A percentile compares a stretch with the other conserved stretches of the same genome.
Evolutionary conservation across 78 protist genomes (phyloP).

Genomic region (Dictyostelium brefeldianum): DNA sequence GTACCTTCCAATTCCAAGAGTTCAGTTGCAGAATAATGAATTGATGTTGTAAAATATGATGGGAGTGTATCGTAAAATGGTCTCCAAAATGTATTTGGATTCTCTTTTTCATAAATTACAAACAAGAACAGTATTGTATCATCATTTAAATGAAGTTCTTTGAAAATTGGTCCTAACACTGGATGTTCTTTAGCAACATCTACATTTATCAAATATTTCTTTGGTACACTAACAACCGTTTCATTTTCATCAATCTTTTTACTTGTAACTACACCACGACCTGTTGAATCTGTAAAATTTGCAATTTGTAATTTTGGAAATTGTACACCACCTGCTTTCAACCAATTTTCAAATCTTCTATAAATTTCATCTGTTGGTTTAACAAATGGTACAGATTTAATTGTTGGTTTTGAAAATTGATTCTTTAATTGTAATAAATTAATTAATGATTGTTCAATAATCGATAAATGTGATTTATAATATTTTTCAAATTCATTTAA

Average conservation of each 20-base stretch:
- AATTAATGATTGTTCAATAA: slow-evolving; percentile 45
- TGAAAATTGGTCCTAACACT: slow-evolving; percentile 37
- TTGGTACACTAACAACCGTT: slow-evolving; percentile 28
- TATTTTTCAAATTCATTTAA: slow-evolving; percentile 42
- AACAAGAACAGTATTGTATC: slow-evolving; percentile 73
- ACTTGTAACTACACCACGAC: slow-evolving; percentile 70
- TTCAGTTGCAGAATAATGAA: slow-evolving; percentile 70
- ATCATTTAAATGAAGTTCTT: slow-evolving; percentile 52
- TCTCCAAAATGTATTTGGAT: slow-evolving; percentile 74
- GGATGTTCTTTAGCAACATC: slow-evolving; percentile 52
- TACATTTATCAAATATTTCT: slow-evolving; percentile 36
- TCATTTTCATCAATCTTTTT: slow-evolving; percentile 63
- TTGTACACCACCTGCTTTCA: slow-evolving; percentile 37
- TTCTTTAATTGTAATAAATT: slow-evolving; percentile 19
- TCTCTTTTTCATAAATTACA: slow-evolving; percentile 79
- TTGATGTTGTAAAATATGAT: slow-evolving; percentile 69
- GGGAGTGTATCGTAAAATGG: slow-evolving; percentile 79
- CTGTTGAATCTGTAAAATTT: slow-evolving; percentile 67
- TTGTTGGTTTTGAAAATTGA: background rate
- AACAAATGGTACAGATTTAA: slow-evolving; percentile 1
- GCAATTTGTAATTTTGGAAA: slow-evolving; percentile 72
- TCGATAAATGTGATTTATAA: slow-evolving; percentile 59
- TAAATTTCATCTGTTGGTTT: slow-evolving; percentile 55
- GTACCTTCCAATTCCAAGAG: slow-evolving; percentile 70
- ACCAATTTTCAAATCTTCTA: slow-evolving; percentile 67